Percentiles rank a stretch among this genome's conserved stretches.
phyloP scores from a whole-genome alignment of 176 grass and related monocot species.

The Bonia amplexicaulis region DNA sequence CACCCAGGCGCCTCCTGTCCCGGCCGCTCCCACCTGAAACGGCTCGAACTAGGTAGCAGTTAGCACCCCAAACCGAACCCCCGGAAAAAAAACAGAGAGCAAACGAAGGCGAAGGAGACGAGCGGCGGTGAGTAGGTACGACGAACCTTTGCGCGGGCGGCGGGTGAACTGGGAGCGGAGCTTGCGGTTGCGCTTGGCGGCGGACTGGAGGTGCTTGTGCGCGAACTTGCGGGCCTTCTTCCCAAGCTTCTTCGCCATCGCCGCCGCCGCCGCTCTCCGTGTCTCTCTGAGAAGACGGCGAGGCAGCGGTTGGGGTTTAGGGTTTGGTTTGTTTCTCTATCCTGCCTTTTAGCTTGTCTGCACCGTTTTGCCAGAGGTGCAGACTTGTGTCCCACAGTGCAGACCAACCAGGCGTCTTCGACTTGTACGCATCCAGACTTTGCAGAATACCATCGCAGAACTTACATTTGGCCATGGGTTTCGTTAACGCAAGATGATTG shows the following conservation, averaged over 20 bases:
- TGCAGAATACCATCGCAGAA: no score
- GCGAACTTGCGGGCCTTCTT: conserved; percentile 98
- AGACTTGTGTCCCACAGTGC: no score
- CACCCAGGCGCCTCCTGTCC: background rate
- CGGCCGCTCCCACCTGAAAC: conserved; percentile 25
- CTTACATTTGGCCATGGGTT: no score
- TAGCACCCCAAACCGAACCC: background rate
- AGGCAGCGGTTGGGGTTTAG: conserved; percentile 20
- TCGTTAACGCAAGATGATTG: no score
- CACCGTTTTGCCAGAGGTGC: no score
- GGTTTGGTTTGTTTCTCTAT: background rate
- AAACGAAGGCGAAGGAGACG: background rate
- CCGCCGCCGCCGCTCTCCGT: background rate
- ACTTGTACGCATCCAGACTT: no score
- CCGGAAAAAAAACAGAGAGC: background rate
- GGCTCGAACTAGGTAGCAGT: background rate
- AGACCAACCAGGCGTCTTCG: no score
- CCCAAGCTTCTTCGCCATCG: conserved; percentile 83
- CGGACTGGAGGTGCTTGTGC: conserved; percentile 70
- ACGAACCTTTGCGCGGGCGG: conserved; percentile 44
- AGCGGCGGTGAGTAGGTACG: background rate
- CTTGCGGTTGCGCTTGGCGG: conserved; percentile 71
- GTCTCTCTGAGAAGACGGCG: background rate
- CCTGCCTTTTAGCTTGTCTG: no score
- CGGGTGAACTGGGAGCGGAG: conserved; percentile 64